Percentiles rank a stretch among this genome's conserved stretches.
phyloP scores from a whole-genome alignment of 345 rosid genomes.

The Eucalyptus albens region DNA sequence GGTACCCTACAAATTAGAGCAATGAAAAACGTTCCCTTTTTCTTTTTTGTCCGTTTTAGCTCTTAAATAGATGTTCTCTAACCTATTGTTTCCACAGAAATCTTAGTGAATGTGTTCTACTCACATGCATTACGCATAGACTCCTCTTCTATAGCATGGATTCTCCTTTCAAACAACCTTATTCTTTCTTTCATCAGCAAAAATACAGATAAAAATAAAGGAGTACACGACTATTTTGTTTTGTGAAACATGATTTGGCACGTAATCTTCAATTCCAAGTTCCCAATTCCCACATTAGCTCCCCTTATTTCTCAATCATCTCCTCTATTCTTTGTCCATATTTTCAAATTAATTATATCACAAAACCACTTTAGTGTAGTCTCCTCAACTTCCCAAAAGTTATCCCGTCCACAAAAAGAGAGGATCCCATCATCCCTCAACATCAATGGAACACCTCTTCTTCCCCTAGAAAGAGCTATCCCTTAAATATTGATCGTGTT shows the following conservation, averaged over 20 bases:
- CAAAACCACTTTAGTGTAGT: neutral
- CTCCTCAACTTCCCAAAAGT: too few species aligned
- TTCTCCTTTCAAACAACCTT: neutral
- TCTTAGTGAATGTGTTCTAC: neutral
- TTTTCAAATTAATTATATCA: neutral
- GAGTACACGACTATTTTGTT: neutral
- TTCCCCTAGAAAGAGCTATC: too few species aligned
- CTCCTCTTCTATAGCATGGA: neutral
- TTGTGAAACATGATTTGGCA: neutral
- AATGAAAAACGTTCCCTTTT: too few species aligned
- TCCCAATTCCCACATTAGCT: neutral
- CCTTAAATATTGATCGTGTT: neutral
- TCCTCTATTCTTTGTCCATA: neutral
- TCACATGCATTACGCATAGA: neutral
- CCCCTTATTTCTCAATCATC: neutral
- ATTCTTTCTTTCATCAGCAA: neutral
- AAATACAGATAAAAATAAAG: too few species aligned
- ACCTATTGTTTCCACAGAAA: too few species aligned
- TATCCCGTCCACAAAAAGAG: neutral
- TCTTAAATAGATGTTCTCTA: too few species aligned
- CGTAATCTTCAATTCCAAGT: neutral
- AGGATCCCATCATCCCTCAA: neutral
- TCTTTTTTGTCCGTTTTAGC: too few species aligned
- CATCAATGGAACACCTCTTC: neutral
- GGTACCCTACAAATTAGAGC: neutral